Conservation (phyloP, 176 grass and related monocot genomes). For the Aechmea fasciata region DNA sequence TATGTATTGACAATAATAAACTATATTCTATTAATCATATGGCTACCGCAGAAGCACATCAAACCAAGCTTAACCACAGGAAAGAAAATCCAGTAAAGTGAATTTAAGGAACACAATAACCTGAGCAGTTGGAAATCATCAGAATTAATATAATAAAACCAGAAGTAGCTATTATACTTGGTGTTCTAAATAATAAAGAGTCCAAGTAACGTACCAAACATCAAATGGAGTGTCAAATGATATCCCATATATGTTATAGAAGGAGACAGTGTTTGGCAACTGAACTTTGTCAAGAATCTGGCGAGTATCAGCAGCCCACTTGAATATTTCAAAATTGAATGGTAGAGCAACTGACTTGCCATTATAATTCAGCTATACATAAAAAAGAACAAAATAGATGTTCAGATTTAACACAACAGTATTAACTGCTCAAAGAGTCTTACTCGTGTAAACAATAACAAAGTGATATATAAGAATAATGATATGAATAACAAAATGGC, state of each 20-base stretch:
- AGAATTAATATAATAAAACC: no score
- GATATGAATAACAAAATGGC: no score
- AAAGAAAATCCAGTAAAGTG: no score
- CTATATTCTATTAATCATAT: no score
- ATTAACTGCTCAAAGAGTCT: background rate
- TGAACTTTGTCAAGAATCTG: conserved; percentile 60
- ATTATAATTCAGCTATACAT: conserved; percentile 64
- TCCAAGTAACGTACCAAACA: conserved; percentile 57
- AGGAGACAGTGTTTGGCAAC: conserved; percentile 62
- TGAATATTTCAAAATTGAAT: conserved; percentile 69
- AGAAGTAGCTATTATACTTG: no score
- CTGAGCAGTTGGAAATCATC: no score
- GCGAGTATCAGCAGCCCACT: conserved; percentile 67
- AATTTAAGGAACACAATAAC: no score
- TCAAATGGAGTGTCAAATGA: conserved; percentile 70
- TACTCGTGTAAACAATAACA: background rate
- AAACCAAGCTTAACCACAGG: no score
- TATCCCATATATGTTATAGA: conserved; percentile 69
- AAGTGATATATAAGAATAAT: no score
- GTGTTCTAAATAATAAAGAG: background rate
- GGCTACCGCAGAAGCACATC: no score
- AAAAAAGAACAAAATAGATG: conserved; percentile 8
- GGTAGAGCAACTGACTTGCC: conserved; percentile 68
- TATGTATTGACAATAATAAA: no score
- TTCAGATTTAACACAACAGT: background rate